Base-by-base conservation (phyloP, 2,329 filamentous ascomycete genomes). In the Sporothrix pallida region DNA sequence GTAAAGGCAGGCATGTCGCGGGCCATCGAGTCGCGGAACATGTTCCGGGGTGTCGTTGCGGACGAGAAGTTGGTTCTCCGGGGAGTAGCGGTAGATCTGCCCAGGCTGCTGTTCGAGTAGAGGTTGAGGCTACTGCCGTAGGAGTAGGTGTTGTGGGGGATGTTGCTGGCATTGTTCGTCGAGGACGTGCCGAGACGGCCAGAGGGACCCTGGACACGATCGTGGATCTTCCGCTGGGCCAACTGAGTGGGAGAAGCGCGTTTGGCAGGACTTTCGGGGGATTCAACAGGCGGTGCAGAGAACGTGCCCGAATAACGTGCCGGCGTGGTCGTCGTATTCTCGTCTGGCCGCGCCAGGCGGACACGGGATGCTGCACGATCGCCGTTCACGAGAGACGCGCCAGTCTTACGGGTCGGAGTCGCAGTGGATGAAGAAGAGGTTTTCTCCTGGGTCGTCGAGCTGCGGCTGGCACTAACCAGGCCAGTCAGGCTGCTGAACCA, bases 171-270 rank as follows among this genome's bases (percentile, higher is more conserved):
- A 48, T 17, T 23, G 26, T 23, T 50, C 31, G 46, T 20, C 1
- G 74, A 60, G 10, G 72, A 70, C n/a, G 62, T 17, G 17, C 70
- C 73, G 1, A 80, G 76, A 67, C 78, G 78, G 76, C 78, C 79
- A 9, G 81, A 80, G 6, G 80, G 80, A 15, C 79, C 80, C 63
- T 81, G 80, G 8, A 78, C 78, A 23, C 81, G 79, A 31, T 78
- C 78, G 74, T 81, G 78, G n/a, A 83, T 79, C 75, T 80, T 82
- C 13, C 81, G 79, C 48, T 78, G 77, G 5, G 81, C 79, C 58
- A 83, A 74, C 70, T 80, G 78, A 8, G 79, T 75, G 12, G 80
- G 78, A 44, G 79, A 79, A 13, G 81, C 81, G 75, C 80, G 80
- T 75, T 80, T 79, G 56, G 76, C 76, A 48, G 80, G 80, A 75